A percentile compares a stretch with the other conserved stretches of the same genome.
phyloP scores from a whole-genome alignment of 1,139 yeast species.

The Protomyces macrosporus region DNA sequence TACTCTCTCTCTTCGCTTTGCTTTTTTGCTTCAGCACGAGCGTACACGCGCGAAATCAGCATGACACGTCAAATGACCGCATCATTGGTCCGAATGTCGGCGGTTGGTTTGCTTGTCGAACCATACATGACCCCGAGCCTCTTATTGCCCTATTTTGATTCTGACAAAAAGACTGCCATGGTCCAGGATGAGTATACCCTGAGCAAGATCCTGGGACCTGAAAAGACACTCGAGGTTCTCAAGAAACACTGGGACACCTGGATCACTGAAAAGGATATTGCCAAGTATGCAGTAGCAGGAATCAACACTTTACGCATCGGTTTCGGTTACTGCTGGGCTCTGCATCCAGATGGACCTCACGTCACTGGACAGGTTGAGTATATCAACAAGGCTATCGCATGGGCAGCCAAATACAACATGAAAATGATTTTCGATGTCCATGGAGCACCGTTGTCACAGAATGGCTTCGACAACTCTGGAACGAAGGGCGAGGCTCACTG shows the following conservation, averaged over 20 bases:
- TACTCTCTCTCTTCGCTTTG: too few relatives aligned
- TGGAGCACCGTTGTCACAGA: slow-evolving; percentile 70
- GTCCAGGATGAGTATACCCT: slow-evolving; percentile 56
- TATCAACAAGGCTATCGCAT: slow-evolving; percentile 66
- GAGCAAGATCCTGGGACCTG: slow-evolving; percentile 58
- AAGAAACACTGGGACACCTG: slow-evolving; percentile 72
- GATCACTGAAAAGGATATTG: slow-evolving; percentile 70
- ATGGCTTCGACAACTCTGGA: slow-evolving; percentile 94
- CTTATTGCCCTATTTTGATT: too few relatives aligned
- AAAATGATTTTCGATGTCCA: slow-evolving; percentile 50
- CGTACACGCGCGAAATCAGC: too few relatives aligned
- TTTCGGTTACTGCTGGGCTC: slow-evolving; percentile 98
- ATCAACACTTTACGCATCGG: slow-evolving; percentile 86
- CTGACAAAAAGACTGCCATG: too few relatives aligned
- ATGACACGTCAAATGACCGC: too few relatives aligned
- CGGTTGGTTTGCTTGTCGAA: too few relatives aligned
- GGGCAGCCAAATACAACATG: slow-evolving; percentile 62
- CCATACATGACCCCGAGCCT: too few relatives aligned
- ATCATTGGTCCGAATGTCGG: too few relatives aligned
- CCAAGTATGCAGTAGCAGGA: slow-evolving; percentile 55
- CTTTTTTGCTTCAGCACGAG: too few relatives aligned
- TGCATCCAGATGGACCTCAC: slow-evolving; percentile 69
- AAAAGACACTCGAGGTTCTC: slow-evolving; percentile 51
- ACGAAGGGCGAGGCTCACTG: slow-evolving; percentile 53
- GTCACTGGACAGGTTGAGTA: slow-evolving; percentile 76